Percentiles rank a stretch among this genome's conserved stretches.
phyloP scores from a whole-genome alignment of 1,284 basidiomycete species.

The Singerocomus inundabilis region DNA sequence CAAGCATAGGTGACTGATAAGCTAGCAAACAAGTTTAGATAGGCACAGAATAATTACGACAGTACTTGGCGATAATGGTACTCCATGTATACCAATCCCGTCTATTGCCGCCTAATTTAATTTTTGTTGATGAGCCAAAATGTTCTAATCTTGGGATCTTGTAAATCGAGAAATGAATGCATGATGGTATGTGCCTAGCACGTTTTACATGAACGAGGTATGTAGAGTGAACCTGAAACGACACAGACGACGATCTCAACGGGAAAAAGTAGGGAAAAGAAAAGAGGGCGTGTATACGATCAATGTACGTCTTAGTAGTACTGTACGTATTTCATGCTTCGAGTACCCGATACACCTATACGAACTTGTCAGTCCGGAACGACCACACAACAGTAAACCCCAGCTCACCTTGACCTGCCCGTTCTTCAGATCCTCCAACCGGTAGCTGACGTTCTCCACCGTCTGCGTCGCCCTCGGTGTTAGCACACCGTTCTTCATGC shows the following conservation, averaged over 20 bases:
- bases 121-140: background rate
- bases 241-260: background rate
- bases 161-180: background rate
- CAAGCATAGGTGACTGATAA: slow-evolving; percentile 13
- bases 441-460: slow-evolving; percentile 80
- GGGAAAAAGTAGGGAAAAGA: background rate
- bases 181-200: background rate
- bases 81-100: slow-evolving; percentile 7
- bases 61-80: background rate
- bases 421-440: slow-evolving; percentile 86
- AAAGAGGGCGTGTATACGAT: background rate
- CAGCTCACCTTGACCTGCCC: slow-evolving; percentile 68
- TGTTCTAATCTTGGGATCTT: background rate
- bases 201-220: background rate
- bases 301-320: background rate
- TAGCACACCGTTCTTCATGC: slow-evolving; percentile 30
- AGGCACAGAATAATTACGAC: background rate
- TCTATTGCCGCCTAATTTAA: background rate
- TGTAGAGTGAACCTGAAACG: background rate
- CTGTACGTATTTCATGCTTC: slow-evolving; percentile 18
- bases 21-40: slow-evolving; percentile 3
- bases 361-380: background rate
- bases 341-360: slow-evolving; percentile 53
- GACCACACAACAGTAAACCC: no score
- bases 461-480: slow-evolving; percentile 42